Evolutionary conservation across 2,329 filamentous ascomycete species (phyloP), one percentile per base, ranked within the genome.

Genomic region (Verticillium nonalfalfae): DNA sequence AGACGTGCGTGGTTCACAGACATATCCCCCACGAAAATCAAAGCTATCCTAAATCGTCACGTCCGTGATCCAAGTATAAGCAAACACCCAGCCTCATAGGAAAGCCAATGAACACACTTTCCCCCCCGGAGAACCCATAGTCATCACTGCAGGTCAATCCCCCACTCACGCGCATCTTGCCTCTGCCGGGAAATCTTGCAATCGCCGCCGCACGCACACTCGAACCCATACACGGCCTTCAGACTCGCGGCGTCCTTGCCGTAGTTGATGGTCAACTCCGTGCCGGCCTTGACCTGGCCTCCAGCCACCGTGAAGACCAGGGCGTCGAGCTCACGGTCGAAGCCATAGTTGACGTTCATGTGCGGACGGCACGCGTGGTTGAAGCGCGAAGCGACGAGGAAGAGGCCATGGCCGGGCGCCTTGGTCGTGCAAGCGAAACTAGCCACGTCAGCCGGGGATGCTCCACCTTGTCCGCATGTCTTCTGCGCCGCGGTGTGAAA

Each of bases 211-310:
- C 84, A 86, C 4, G 69, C 64, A 67, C 84, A 86, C 2, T 74
- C 69, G 62, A 86, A 86, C 0, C 84, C 84, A 65, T 81, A 86
- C 10, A 74, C 73, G 7, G 67, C 60, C 34, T 75, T 77, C 0
- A 86, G 70, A 4, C 72, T 65, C 1, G 62, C 57, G 0, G 79
- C 76, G 5, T 67, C 63, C 7, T 64, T 66, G 1, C 77, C 78
- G 60, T 86, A 86, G 1, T 73, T 76, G 31, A 86, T 82, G 0
- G 77, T 80, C 2, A 86, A 68, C 69, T 86, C 84, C 7, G 77
- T 68, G 0, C 81, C 83, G 0, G 73, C 71, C 0, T 65, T 58
- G 9, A 85, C 71, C 1, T 58, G 59, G 14, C 7, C 33, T 1
- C 75, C 68, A 9, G 67, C 68, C 2, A 79, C 73, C 1, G 69